Percentiles rank a stretch among this genome's conserved stretches.
Conservation (phyloP, 192 early-diverging fungal genomes). For the Coemansia sp. region DNA sequence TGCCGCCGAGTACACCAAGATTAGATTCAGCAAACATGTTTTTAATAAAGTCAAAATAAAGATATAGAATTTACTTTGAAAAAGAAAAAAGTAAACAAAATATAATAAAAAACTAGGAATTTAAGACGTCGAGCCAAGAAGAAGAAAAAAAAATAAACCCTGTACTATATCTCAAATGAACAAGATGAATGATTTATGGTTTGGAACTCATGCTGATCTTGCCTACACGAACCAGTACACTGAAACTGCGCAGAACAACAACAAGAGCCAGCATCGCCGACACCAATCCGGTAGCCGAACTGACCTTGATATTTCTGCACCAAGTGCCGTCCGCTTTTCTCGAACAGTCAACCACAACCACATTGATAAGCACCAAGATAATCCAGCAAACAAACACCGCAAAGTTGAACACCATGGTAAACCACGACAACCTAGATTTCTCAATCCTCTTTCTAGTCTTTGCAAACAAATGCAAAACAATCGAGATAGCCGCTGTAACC, state of each 20-base stretch:
- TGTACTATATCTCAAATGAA: neutral
- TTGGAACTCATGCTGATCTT: slow-evolving; percentile 20
- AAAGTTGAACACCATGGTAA: slow-evolving; percentile 34
- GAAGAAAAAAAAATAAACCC: slow-evolving; percentile 1
- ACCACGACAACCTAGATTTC: slow-evolving; percentile 32
- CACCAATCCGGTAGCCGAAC: slow-evolving; percentile 39
- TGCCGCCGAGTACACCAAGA: neutral
- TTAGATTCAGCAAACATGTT: neutral
- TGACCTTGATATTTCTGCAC: slow-evolving; percentile 35
- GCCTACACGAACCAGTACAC: slow-evolving; percentile 37
- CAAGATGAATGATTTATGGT: neutral
- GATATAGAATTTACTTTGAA: neutral
- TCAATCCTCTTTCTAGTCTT: slow-evolving; percentile 32
- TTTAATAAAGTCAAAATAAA: neutral
- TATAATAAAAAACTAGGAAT: neutral
- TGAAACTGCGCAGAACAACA: slow-evolving; percentile 40
- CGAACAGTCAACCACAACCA: slow-evolving; percentile 49
- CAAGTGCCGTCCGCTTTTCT: slow-evolving; percentile 27
- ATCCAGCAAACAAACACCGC: slow-evolving; percentile 41
- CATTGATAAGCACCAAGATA: slow-evolving; percentile 42
- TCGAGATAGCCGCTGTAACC: slow-evolving; percentile 23
- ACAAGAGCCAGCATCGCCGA: slow-evolving; percentile 46
- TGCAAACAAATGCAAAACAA: slow-evolving; percentile 34
- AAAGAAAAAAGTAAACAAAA: neutral
- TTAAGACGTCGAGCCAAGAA: neutral